Conservation (phyloP, 2,329 filamentous ascomycete species). For the Colletotrichum acutatum region DNA sequence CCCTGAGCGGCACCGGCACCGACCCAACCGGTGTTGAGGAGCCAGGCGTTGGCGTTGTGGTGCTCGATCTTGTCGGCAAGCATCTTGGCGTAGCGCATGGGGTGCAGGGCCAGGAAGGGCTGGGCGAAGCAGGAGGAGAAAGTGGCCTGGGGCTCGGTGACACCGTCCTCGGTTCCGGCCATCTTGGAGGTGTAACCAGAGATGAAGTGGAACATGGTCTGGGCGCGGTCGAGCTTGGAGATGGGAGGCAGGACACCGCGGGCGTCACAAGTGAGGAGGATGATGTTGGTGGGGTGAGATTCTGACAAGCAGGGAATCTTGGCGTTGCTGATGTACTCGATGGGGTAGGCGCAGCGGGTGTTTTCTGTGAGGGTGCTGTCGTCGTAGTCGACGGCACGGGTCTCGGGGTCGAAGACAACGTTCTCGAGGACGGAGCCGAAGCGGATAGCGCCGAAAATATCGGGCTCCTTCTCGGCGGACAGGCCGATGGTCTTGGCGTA, state of each 20-base stretch:
- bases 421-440: slow-evolving; percentile 99
- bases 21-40: slow-evolving; percentile 98
- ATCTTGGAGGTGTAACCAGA: slow-evolving; percentile 99
- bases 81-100: slow-evolving; percentile 99
- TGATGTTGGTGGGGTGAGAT: slow-evolving; percentile 95
- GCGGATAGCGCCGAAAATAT: slow-evolving; percentile 95
- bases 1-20: slow-evolving; percentile 90
- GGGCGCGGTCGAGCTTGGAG: slow-evolving; percentile 92
- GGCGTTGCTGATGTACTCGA: slow-evolving; percentile 98
- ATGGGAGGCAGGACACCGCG: slow-evolving; percentile 97
- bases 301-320: slow-evolving; percentile 95
- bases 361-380: slow-evolving; percentile 96
- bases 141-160: slow-evolving; percentile 96
- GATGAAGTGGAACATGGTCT: slow-evolving; percentile 99
- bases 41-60: slow-evolving; percentile 96
- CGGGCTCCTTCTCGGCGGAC: slow-evolving; percentile 97
- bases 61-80: slow-evolving; percentile 96
- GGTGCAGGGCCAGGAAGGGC: slow-evolving; percentile 98
- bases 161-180: slow-evolving; percentile 97
- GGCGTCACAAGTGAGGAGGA: slow-evolving; percentile 95
- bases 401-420: slow-evolving; percentile 94
- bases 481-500: slow-evolving; percentile 99
- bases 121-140: slow-evolving; percentile 99
- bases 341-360: slow-evolving; percentile 97
- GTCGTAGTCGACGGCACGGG: slow-evolving; percentile 94